phyloP scores from a whole-genome alignment of 768 basidiomycete genomes.

The Termitomyces sp. region DNA sequence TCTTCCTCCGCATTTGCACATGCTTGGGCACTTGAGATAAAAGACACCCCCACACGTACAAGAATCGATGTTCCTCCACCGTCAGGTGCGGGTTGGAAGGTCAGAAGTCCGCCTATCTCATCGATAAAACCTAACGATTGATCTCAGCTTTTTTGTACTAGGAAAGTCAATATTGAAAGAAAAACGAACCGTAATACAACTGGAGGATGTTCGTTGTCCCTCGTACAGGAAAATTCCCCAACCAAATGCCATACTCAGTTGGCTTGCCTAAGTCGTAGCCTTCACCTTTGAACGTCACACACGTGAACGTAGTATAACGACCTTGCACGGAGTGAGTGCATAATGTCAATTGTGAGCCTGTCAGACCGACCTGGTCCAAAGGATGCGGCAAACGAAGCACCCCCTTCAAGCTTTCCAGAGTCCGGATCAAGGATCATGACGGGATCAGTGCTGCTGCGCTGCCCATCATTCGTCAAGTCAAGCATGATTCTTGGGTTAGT shows the following conservation, averaged over 20 bases:
- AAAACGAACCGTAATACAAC: conserved; percentile 42
- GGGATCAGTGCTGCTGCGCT: conserved; percentile 46
- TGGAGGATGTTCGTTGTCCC: conserved; percentile 44
- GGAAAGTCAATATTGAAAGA: neutral
- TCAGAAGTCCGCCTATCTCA: conserved; percentile 52
- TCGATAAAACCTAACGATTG: conserved; percentile 37
- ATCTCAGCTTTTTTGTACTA: neutral
- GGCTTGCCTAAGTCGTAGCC: conserved; percentile 44
- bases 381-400: conserved; percentile 45
- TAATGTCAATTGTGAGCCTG: neutral
- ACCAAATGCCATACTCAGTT: conserved; percentile 53
- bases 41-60: conserved; percentile 61
- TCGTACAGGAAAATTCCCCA: conserved; percentile 44
- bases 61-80: conserved; percentile 41
- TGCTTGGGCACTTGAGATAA: conserved; percentile 58
- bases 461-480: conserved; percentile 63
- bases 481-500: conserved; percentile 49
- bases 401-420: conserved; percentile 49
- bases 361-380: conserved; percentile 46
- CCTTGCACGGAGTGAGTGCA: conserved; percentile 24
- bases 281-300: conserved; percentile 57
- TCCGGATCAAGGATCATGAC: conserved; percentile 44
- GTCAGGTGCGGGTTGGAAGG: conserved; percentile 41
- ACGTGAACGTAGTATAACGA: conserved; percentile 54
- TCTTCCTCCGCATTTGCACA: conserved; percentile 60